Percentiles rank a stretch among this genome's conserved stretches.
phyloP scores from a whole-genome alignment of 2,329 filamentous ascomycete genomes.

The Orbilia brochopaga region DNA sequence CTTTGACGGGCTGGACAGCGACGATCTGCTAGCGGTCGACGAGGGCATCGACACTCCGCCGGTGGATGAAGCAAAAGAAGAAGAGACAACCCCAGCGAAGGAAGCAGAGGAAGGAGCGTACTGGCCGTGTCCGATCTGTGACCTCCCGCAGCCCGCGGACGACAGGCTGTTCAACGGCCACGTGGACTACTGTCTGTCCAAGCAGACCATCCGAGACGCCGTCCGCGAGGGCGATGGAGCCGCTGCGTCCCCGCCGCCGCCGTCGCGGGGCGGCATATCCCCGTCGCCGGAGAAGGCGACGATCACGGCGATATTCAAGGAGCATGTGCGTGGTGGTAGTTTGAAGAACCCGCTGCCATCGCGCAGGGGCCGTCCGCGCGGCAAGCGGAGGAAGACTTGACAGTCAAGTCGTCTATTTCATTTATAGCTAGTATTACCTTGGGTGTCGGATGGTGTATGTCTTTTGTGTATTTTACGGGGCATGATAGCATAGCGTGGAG shows the following conservation, averaged over 20 bases:
- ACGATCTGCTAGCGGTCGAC: conserved; percentile 37
- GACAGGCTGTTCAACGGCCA: conserved; percentile 86
- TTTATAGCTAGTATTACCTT: background rate
- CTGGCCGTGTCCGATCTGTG: conserved; percentile 90
- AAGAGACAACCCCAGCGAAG: conserved; percentile 27
- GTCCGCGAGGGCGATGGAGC: conserved; percentile 64
- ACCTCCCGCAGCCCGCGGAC: conserved; percentile 70
- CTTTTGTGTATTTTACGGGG: too few relatives aligned
- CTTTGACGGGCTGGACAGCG: conserved; percentile 52
- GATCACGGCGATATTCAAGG: conserved; percentile 38
- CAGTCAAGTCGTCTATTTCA: background rate
- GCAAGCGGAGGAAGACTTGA: conserved; percentile 34
- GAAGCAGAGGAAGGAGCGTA: conserved; percentile 60
- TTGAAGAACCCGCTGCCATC: conserved; percentile 38
- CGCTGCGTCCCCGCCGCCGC: background rate
- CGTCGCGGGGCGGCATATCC: background rate
- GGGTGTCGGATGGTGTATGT: background rate
- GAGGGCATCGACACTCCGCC: conserved; percentile 51
- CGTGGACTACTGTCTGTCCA: conserved; percentile 87
- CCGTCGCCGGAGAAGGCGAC: conserved; percentile 34
- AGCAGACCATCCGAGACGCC: conserved; percentile 81
- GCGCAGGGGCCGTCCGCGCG: conserved; percentile 26
- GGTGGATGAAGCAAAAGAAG: conserved; percentile 23
- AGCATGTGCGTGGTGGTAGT: conserved; percentile 28
- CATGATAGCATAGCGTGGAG: too few relatives aligned